Conservation (phyloP, 2,329 filamentous ascomycete species). For the Sporothrix humicola region DNA sequence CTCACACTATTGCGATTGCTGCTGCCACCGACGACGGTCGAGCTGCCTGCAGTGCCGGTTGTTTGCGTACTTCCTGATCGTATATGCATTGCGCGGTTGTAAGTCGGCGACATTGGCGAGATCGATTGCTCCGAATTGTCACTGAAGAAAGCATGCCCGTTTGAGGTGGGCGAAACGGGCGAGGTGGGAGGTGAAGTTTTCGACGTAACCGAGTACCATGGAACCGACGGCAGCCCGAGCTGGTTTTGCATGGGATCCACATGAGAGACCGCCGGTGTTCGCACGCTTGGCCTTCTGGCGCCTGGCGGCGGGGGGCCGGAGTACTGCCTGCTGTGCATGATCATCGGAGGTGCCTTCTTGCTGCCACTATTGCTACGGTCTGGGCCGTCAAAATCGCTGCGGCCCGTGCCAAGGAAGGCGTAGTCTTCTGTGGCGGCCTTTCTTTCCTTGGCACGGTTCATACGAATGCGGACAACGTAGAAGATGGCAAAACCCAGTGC, state of each 20-base stretch:
- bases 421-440: conserved; percentile 41
- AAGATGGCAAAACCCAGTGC: conserved; percentile 26
- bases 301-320: conserved; percentile 33
- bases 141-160: conserved; percentile 1
- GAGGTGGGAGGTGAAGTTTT: conserved; percentile 17
- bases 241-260: conserved; percentile 17
- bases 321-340: conserved; percentile 31
- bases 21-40: conserved; percentile 34
- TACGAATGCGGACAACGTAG: conserved; percentile 25
- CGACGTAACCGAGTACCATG: conserved; percentile 23
- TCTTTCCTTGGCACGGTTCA: conserved; percentile 6
- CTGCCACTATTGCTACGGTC: conserved; percentile 5
- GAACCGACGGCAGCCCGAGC: conserved; percentile 36
- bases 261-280: not conserved
- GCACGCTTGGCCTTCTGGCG: not conserved
- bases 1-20: conserved; percentile 34
- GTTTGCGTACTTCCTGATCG: conserved; percentile 34
- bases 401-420: conserved; percentile 49
- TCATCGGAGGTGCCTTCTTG: not conserved
- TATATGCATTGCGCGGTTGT: conserved; percentile 16
- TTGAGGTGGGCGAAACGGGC: conserved; percentile 20
- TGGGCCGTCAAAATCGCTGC: conserved; percentile 31
- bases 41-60: conserved; percentile 26
- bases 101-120: not conserved
- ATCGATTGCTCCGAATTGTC: not conserved